Percentiles rank a stretch among this genome's conserved stretches.
Conservation (phyloP, 345 rosid genomes). For the Toxicodendron radicans region DNA sequence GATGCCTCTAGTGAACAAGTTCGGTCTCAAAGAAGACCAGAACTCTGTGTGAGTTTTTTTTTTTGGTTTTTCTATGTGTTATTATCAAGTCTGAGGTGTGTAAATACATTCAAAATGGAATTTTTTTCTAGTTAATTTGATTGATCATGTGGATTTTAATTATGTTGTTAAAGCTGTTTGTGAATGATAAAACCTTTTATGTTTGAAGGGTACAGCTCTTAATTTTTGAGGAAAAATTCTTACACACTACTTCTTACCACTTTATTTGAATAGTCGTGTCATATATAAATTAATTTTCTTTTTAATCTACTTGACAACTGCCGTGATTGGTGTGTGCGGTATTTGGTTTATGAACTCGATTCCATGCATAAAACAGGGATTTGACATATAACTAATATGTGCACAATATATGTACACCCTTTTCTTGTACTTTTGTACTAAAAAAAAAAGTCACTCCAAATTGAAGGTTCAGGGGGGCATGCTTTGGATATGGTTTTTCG, state of each 20-base stretch:
- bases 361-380: not conserved
- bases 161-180: too few species aligned
- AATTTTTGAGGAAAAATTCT: not conserved
- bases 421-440: not conserved
- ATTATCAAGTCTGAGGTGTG: too few species aligned
- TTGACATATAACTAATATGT: not conserved
- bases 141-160: not conserved
- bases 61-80: not conserved
- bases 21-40: conserved; percentile 54
- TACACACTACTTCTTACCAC: too few species aligned
- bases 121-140: not conserved
- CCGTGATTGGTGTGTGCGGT: too few species aligned
- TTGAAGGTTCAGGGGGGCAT: not conserved
- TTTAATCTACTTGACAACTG: too few species aligned
- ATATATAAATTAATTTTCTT: too few species aligned
- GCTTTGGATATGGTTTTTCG: not conserved
- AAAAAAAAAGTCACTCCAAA: not conserved
- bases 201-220: not conserved
- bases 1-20: conserved; percentile 66
- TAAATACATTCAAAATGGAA: not conserved
- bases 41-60: conserved; percentile 49
- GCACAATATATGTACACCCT: not conserved
- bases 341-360: not conserved
- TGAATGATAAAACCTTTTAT: not conserved
- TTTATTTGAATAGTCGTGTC: too few species aligned